A percentile compares a stretch with the other conserved stretches of the same genome.
Evolutionary conservation across 345 rosid species (phyloP).

Genomic region (Brassica juncea): DNA sequence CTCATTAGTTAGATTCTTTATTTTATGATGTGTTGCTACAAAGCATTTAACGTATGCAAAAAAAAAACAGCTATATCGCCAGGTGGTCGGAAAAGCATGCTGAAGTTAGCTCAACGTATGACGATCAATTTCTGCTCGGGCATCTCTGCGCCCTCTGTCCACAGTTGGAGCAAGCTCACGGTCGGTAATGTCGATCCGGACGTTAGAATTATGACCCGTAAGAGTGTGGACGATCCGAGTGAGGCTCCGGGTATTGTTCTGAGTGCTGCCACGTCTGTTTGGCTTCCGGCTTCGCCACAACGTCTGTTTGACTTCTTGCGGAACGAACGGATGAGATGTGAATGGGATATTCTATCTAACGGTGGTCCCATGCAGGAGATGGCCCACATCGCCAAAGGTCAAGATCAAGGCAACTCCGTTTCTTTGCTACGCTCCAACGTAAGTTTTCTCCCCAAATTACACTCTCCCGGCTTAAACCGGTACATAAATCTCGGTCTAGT

Average conservation of each 20-base stretch:
- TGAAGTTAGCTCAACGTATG: slow-evolving; percentile 70
- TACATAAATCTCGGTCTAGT: background rate
- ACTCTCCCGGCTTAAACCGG: slow-evolving; percentile 6
- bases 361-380: slow-evolving; percentile 70
- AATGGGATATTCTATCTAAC: slow-evolving; percentile 70
- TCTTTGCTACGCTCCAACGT: slow-evolving; percentile 62
- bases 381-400: slow-evolving; percentile 66
- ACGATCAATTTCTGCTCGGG: slow-evolving; percentile 63
- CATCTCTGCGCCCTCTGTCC: slow-evolving; percentile 53
- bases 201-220: slow-evolving; percentile 63
- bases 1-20: background rate
- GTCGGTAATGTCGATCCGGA: slow-evolving; percentile 56
- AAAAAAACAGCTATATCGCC: slow-evolving; percentile 48
- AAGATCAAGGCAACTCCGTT: slow-evolving; percentile 65
- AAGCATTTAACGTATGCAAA: background rate
- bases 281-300: slow-evolving; percentile 62
- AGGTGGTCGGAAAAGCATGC: slow-evolving; percentile 58
- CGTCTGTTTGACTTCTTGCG: slow-evolving; percentile 61
- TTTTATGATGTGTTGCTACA: background rate
- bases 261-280: slow-evolving; percentile 69
- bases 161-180: slow-evolving; percentile 55
- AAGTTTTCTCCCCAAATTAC: slow-evolving; percentile 1
- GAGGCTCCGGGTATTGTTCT: slow-evolving; percentile 66
- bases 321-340: slow-evolving; percentile 57
- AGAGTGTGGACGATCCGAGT: slow-evolving; percentile 60